Percentiles rank a stretch among this genome's conserved stretches.
Evolutionary conservation across 1,284 basidiomycete species (phyloP).

Genomic region (Prillingera fragicola): DNA sequence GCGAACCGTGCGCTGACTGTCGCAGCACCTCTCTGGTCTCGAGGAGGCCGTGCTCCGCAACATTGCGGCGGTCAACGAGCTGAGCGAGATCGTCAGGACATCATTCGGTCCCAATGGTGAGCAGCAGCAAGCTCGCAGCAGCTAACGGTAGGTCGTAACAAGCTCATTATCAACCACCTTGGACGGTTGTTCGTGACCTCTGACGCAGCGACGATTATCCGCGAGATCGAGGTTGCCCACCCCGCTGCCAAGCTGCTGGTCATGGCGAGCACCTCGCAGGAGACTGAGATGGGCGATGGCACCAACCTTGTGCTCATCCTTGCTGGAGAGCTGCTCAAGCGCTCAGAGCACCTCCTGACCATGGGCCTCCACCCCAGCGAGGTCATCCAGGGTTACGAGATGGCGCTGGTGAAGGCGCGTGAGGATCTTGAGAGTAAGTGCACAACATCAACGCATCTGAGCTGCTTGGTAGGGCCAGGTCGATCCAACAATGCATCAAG

Average conservation of each 20-base stretch:
- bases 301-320: constrained; percentile 95
- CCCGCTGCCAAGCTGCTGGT: constrained; percentile 96
- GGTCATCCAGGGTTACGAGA: constrained; percentile 90
- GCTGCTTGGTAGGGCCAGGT: constrained; percentile 11
- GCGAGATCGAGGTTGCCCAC: constrained; percentile 96
- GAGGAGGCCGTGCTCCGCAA: constrained; percentile 92
- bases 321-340: constrained; percentile 91
- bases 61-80: constrained; percentile 88
- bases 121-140: constrained; percentile 36
- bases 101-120: constrained; percentile 92
- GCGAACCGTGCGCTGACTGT: background rate
- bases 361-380: constrained; percentile 97
- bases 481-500: constrained; percentile 2
- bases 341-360: constrained; percentile 83
- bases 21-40: constrained; percentile 75
- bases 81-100: constrained; percentile 91
- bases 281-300: constrained; percentile 96
- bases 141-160: constrained; percentile 68
- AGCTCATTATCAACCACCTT: constrained; percentile 93
- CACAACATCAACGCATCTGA: background rate
- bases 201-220: constrained; percentile 97
- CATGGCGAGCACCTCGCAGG: constrained; percentile 96
- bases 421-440: constrained; percentile 83
- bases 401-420: constrained; percentile 80
- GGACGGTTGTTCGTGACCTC: constrained; percentile 95